Evolutionary conservation across 768 basidiomycete genomes (phyloP), one percentile per base, ranked within the genome.

Genomic region (Imleria badia): DNA sequence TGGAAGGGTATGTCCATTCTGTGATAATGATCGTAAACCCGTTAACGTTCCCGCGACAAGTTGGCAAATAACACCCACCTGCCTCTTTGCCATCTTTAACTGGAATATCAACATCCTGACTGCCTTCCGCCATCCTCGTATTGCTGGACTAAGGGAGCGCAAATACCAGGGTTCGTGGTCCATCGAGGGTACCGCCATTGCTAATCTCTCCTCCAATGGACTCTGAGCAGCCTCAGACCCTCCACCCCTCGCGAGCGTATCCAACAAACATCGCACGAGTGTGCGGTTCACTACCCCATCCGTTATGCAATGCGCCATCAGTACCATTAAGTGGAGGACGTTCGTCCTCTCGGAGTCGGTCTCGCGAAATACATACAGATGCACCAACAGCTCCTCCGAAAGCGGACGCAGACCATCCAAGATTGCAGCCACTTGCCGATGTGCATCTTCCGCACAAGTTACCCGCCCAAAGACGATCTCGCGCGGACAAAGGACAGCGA

Each of bases 1-100:
- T 3, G 83, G 82, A 10, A 85, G 70, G 0, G 80, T 79, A 45
- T 85, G 83, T 3, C 83, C 83, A 4, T 83, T 83, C 83, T 85
- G 60, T 9, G 44, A 47, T n/a, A 20, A 29, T 15, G n/a, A 26
- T 10, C 11, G 35, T 15, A 5, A 3, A 9, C 26, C 26, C 17
- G 34, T 44, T 23, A 45, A 12, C 15, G 29, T 38, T 13, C 31
- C 19, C 4, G 36, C 5, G 42, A 34, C n/a, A 20, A 12, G 17
- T 4, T 15, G 7, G n/a, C 30, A 31, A 40, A 41, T 3, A 7
- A 17, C 3, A 61, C 69, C 43, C 54, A 81, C 83, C 61, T 64
- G 68, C n/a, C 70, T 60, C 44, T 69, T 78, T 3, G 62, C 60
- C 34, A 63, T 52, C 29, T 73, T 73, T 36, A 71, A 64, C 3